Base-by-base conservation (phyloP, 768 basidiomycete genomes). In the Astraeus odoratus region DNA sequence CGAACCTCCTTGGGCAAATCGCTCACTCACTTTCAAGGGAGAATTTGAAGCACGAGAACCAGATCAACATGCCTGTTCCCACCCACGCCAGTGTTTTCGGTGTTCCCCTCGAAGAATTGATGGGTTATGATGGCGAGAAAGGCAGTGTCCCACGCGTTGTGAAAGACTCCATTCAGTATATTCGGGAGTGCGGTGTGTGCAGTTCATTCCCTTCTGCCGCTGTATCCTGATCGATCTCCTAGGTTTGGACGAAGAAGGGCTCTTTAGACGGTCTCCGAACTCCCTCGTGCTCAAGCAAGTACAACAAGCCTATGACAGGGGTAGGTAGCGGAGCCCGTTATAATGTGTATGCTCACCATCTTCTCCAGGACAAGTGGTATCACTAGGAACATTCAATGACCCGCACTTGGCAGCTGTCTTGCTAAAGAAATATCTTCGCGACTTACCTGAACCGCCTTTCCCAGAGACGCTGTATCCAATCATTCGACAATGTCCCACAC, bases 91-190 rank as follows among this genome's bases (percentile, higher is more conserved):
- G 70, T 55, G 67, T 85, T 15, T 93, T 92, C 57, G 86, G 88
- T 4, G 83, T 90, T 3, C 81, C 86, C 3, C 67, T 92, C 13
- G 85, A 87, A 56, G 83, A 88, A 24, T 56, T 90, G 18, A 91
- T 92, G 87, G 90, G 89, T 7, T 80, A 72, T 43, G 70, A 86
- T 43, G 88, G 88, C 8, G 87, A 89, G 66, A 89, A 85, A 55
- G 83, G 83, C 35, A 79, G 83, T 10, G 68, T 91, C n/a, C 90
- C 90, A 2, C 72, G 86, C 20, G 86, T 89, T 0, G 74, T 92
- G 30, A 81, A 74, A 53, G 89, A 93, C 52, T 76, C 77, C 16
- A 81, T 83, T 22, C 77, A 80, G 45, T 90, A 77, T 55, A 60
- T 92, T 10, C 74, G 85, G 16, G 78, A 78, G 29, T 74, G 72